A percentile compares a stretch with the other conserved stretches of the same genome.
These are phyloP conservation scores for Rhizopogon salebrosus DNA, from an alignment of 768 basidiomycete species.

Conservation along the genomic window DNA sequence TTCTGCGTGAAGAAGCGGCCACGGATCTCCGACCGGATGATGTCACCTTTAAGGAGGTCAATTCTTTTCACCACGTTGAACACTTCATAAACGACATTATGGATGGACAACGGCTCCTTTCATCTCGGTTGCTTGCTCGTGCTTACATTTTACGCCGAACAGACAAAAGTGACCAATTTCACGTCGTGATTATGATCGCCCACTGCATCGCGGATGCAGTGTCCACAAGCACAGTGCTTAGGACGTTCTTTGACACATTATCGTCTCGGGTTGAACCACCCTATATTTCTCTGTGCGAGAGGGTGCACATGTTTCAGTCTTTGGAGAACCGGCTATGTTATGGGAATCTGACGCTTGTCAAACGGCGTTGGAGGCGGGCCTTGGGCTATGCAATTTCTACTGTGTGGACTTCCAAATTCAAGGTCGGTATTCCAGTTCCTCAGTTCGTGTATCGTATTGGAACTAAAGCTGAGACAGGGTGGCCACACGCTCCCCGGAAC, in stretches of 20 bases:
- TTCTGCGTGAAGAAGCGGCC: constrained; percentile 35
- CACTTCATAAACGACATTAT: constrained; percentile 26
- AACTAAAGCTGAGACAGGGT: constrained; percentile 32
- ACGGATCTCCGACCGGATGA: constrained; percentile 27
- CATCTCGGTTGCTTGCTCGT: constrained; percentile 36
- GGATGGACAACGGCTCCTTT: constrained; percentile 32
- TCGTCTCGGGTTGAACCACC: constrained; percentile 6
- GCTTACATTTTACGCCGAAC: constrained; percentile 35
- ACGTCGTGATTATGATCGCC: constrained; percentile 40
- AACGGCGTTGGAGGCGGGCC: constrained; percentile 41
- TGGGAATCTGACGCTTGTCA: constrained; percentile 25
- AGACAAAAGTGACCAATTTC: constrained; percentile 32
- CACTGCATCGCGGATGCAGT: constrained; percentile 51
- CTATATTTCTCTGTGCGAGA: constrained; percentile 23
- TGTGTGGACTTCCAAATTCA: constrained; percentile 26
- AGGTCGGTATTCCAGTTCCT: constrained; percentile 22
- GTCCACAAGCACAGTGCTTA: constrained; percentile 36
- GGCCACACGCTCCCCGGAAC: constrained; percentile 48
- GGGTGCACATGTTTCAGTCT: constrained; percentile 36
- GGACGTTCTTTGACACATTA: constrained; percentile 40
- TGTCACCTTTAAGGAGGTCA: constrained; percentile 28
- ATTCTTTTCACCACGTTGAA: constrained; percentile 32
- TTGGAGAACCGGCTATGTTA: constrained; percentile 34
- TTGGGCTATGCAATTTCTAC: constrained; percentile 34
- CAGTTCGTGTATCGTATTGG: neutral